These are phyloP conservation scores for Ogataea pignaliae DNA, from an alignment of 805 yeast species.

Conservation along the genomic window DNA sequence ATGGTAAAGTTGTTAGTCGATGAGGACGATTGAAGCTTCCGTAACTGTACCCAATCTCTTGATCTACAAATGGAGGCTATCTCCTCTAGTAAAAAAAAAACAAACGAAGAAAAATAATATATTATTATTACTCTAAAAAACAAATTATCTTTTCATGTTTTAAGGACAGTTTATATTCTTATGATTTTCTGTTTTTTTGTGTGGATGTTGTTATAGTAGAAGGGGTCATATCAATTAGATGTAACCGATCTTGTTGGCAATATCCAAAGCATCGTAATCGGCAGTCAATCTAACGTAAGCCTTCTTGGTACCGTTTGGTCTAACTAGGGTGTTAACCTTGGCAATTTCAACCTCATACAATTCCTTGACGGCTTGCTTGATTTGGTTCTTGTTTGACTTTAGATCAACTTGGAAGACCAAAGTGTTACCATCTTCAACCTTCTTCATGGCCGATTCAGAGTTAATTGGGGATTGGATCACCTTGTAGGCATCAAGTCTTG, in stretches of 20 bases:
- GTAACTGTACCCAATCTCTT: no score
- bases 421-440: conserved; percentile 99
- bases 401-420: conserved; percentile 97
- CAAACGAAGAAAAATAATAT: not conserved
- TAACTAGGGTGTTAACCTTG: conserved; percentile 93
- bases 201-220: not conserved
- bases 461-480: conserved; percentile 91
- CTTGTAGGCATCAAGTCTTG: conserved; percentile 95
- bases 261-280: conserved; percentile 98
- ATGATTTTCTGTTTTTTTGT: not conserved
- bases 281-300: conserved; percentile 99
- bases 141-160: not conserved
- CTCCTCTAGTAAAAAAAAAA: not conserved
- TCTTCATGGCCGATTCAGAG: conserved; percentile 98
- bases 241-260: conserved; percentile 99
- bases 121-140: conserved; percentile 1
- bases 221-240: conserved; percentile 48
- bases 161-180: not conserved
- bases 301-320: conserved; percentile 99
- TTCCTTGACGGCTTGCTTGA: conserved; percentile 97
- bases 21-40: no score
- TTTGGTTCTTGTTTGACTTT: conserved; percentile 97
- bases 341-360: conserved; percentile 93
- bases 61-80: no score
- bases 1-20: no score